Evolutionary conservation across 139 green algal species (phyloP), one percentile per base, ranked within the genome.

Genomic region (Trebouxia sp.): DNA sequence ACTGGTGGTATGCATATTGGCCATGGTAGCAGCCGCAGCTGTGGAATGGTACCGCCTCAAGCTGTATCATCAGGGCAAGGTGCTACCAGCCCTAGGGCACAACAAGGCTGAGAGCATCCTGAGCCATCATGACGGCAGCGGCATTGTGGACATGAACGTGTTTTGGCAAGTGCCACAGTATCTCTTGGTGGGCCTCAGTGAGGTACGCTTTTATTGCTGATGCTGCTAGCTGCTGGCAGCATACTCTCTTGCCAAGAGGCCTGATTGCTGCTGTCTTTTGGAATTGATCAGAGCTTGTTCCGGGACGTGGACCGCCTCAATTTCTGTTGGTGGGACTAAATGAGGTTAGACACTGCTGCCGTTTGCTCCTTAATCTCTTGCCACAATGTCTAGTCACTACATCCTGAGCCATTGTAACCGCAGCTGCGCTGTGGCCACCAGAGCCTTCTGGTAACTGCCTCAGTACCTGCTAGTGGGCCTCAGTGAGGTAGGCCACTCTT

Each of bases 111-210:
- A 14, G 45, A 85, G 28, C 80, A 83, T 87, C 56, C 66, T 84
- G 48, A 65, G 76, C 56, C 55, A 81, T 26, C 32, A 43, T 8
- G 66, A 79, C n/a, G 80, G 76, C 39, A 74, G 70, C 24, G 74
- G 35, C 26, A 48, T 80, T 11, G 84, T 84, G 53, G 76, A 82
- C 43, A 81, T 94, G 83, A 85, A 67, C 12, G 85, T 94, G 8
- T 92, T 88, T 80, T 93, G 83, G 89, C 95, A 98, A 86, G 87
- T 89, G 17, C 91, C 91, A 14, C 90, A 94, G 77, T 98, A 98
- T 85, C 75, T 97, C 14, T 87, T 97, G 41, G 85, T 98, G 4
- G 95, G 94, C 14, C 84, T 91, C 0, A 88, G 79, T 24, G 95
- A 98, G 90, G 93, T 89, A 72, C 17, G 81, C 9, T 3, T 28